These are phyloP conservation scores for Saksenaea vasiformis DNA, from an alignment of 371 early-diverging fungal genomes.

Conservation along the genomic window DNA sequence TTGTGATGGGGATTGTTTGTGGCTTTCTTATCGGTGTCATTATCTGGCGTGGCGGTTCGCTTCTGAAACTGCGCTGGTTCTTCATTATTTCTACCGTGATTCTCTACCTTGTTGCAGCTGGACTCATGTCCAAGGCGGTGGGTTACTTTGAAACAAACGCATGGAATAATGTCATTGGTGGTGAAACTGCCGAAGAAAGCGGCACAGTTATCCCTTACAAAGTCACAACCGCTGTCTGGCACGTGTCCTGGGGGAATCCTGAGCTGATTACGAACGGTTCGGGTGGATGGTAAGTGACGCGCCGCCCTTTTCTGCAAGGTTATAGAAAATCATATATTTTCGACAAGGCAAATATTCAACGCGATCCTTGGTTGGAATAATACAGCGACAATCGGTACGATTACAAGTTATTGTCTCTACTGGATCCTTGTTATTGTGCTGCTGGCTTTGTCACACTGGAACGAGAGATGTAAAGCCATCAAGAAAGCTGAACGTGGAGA, in stretches of 20 bases:
- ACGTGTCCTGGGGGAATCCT: slow-evolving; percentile 52
- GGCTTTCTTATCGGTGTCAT: slow-evolving; percentile 69
- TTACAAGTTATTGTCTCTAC: slow-evolving; percentile 73
- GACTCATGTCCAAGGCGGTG: slow-evolving; percentile 66
- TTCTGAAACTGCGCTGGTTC: slow-evolving; percentile 69
- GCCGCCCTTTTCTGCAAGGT: neutral
- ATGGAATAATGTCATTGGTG: slow-evolving; percentile 57
- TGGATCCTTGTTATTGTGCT: slow-evolving; percentile 63
- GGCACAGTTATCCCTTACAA: slow-evolving; percentile 42
- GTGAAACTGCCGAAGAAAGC: slow-evolving; percentile 50
- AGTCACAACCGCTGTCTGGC: slow-evolving; percentile 46
- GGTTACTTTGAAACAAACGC: slow-evolving; percentile 60
- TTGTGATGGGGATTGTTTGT: slow-evolving; percentile 63
- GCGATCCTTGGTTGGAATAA: slow-evolving; percentile 69
- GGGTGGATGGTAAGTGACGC: slow-evolving; percentile 55
- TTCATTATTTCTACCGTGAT: slow-evolving; percentile 74
- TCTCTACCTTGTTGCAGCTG: slow-evolving; percentile 78
- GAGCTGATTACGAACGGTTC: slow-evolving; percentile 41
- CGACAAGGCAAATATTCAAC: slow-evolving; percentile 20
- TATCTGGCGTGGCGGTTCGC: slow-evolving; percentile 70
- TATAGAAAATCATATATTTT: neutral
- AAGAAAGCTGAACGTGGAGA: slow-evolving; percentile 27
- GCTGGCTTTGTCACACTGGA: slow-evolving; percentile 51
- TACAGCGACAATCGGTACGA: slow-evolving; percentile 69
- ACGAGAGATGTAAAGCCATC: slow-evolving; percentile 30